Evolutionary conservation across 192 early-diverging fungal species (phyloP).

Genomic region (Coemansia sp.): DNA sequence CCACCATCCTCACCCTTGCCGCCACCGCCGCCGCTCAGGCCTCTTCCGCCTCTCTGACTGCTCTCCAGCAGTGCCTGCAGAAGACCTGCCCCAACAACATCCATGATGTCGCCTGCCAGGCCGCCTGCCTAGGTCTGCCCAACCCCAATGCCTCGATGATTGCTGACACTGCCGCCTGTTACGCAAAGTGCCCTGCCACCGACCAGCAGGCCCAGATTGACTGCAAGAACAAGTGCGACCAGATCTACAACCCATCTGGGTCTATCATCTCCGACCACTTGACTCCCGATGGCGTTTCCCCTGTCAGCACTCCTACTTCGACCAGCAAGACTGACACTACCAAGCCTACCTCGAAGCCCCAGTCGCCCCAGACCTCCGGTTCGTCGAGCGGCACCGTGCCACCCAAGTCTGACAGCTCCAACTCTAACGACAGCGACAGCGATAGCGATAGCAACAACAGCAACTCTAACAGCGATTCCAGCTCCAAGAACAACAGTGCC

Average conservation of each 20-base stretch:
- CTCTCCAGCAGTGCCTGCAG: slow-evolving; percentile 40
- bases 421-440: slow-evolving; percentile 6
- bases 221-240: slow-evolving; percentile 40
- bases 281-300: slow-evolving; percentile 21
- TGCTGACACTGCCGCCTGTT: slow-evolving; percentile 40
- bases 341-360: not conserved
- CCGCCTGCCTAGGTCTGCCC: slow-evolving; percentile 39
- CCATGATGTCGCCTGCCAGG: slow-evolving; percentile 47
- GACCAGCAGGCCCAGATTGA: slow-evolving; percentile 33
- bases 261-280: slow-evolving; percentile 38
- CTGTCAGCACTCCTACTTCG: slow-evolving; percentile 7
- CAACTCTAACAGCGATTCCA: slow-evolving; percentile 6
- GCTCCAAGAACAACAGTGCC: slow-evolving; percentile 14
- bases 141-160: slow-evolving; percentile 56
- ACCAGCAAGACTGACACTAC: not conserved
- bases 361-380: not conserved
- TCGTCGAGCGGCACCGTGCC: not conserved
- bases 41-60: slow-evolving; percentile 25
- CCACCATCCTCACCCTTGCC: slow-evolving; percentile 28
- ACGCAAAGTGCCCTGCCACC: slow-evolving; percentile 29
- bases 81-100: slow-evolving; percentile 33
- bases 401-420: not conserved
- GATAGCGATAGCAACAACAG: not conserved
- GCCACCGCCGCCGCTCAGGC: slow-evolving; percentile 26
- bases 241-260: slow-evolving; percentile 45